Evolutionary conservation across 306 rosid species (phyloP).

Genomic region (Gastrolobium bilobum): DNA sequence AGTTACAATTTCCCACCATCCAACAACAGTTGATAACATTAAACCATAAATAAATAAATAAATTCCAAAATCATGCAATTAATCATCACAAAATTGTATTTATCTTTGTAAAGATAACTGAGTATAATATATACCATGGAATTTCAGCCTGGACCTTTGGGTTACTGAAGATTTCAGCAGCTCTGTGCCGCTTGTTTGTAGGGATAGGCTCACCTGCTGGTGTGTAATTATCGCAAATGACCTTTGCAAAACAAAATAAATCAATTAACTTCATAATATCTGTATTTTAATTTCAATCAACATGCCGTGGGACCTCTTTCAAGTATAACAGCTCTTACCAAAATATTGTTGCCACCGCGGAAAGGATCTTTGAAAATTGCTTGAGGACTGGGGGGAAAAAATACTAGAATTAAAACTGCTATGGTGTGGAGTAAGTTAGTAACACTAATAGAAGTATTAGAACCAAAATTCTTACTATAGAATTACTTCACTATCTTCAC

Average conservation of each 20-base stretch:
- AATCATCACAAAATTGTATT: constrained; percentile 21
- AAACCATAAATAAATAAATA: background rate
- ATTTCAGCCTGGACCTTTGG: constrained; percentile 82
- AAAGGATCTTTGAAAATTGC: constrained; percentile 97
- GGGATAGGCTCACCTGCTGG: constrained; percentile 96
- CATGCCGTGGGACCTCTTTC: constrained; percentile 34
- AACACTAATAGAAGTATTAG: constrained; percentile 32
- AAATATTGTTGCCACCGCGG: constrained; percentile 97
- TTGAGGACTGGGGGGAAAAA: constrained; percentile 75
- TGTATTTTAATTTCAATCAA: constrained; percentile 43
- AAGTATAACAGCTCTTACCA: constrained; percentile 67
- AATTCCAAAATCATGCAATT: constrained; percentile 20
- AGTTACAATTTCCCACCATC: constrained; percentile 2
- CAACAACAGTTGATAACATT: constrained; percentile 12
- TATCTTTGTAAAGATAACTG: constrained; percentile 23
- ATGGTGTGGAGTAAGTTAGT: constrained; percentile 17
- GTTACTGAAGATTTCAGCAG: constrained; percentile 85
- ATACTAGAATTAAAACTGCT: constrained; percentile 43
- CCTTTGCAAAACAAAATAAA: constrained; percentile 64
- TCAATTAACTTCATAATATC: constrained; percentile 40
- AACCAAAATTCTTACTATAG: constrained; percentile 78
- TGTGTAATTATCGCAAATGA: constrained; percentile 90
- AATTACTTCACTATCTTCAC: constrained; percentile 99
- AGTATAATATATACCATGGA: constrained; percentile 71
- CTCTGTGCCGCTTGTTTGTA: constrained; percentile 90